Conservation (phyloP, 768 basidiomycete species). For the Lactifluus subvellereus region DNA sequence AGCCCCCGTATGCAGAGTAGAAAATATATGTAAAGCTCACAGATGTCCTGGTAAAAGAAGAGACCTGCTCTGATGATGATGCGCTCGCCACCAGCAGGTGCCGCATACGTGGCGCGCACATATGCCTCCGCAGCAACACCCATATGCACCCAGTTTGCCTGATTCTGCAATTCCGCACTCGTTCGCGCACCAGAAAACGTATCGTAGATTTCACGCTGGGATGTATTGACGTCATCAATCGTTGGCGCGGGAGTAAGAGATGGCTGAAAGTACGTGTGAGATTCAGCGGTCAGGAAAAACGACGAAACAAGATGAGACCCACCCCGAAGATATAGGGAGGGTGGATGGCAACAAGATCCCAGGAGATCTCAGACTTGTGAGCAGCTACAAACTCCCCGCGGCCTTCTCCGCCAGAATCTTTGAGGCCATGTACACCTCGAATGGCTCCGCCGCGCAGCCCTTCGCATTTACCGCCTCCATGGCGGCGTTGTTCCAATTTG, state of each 20-base stretch:
- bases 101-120: neutral
- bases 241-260: conserved; percentile 26
- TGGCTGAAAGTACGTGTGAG: conserved; percentile 21
- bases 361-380: conserved; percentile 39
- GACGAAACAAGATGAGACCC: neutral
- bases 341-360: conserved; percentile 50
- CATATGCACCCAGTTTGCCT: conserved; percentile 10
- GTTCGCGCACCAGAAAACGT: conserved; percentile 5
- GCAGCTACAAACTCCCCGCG: conserved; percentile 44
- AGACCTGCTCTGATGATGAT: conserved; percentile 6
- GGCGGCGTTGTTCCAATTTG: conserved; percentile 50
- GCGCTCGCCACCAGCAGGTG: conserved; percentile 14
- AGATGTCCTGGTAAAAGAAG: conserved; percentile 12
- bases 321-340: conserved; percentile 38
- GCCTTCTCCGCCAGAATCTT: conserved; percentile 58
- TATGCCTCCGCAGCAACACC: conserved; percentile 7
- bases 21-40: neutral
- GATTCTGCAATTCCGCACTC: neutral
- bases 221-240: conserved; percentile 16
- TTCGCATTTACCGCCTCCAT: conserved; percentile 42
- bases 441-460: conserved; percentile 38
- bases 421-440: conserved; percentile 47
- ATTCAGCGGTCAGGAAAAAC: neutral
- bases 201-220: conserved; percentile 16
- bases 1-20: too few relatives aligned